Evolutionary conservation across 2,329 filamentous ascomycete species (phyloP).

Genomic region (Fusarium multiceps): DNA sequence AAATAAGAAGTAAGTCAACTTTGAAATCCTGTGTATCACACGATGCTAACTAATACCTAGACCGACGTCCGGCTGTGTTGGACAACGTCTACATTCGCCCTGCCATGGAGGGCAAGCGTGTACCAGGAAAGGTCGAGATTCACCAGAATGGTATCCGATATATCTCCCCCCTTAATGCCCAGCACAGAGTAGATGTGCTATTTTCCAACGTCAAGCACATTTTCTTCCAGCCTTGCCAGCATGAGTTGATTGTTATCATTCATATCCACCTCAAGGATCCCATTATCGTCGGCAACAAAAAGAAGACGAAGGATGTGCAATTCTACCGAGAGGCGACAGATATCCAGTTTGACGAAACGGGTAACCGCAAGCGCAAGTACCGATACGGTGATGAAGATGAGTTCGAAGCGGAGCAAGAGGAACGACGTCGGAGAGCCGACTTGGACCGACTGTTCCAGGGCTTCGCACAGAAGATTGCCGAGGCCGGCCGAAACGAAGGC

Average conservation of each 20-base stretch:
- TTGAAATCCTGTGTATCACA: not conserved
- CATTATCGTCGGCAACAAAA: conserved; percentile 95
- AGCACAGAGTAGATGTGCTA: conserved; percentile 89
- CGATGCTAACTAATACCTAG: conserved; percentile 63
- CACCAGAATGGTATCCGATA: conserved; percentile 99
- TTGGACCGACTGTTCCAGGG: conserved; percentile 95
- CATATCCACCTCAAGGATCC: conserved; percentile 98
- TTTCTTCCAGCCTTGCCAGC: conserved; percentile 97
- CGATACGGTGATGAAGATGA: conserved; percentile 98
- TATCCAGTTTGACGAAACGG: conserved; percentile 98
- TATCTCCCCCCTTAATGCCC: conserved; percentile 80
- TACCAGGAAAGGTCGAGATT: conserved; percentile 95
- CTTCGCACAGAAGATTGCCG: conserved; percentile 97
- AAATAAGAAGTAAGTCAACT: conserved; percentile 81
- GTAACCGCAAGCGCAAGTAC: conserved; percentile 97
- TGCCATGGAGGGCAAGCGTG: conserved; percentile 94
- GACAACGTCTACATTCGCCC: conserved; percentile 97
- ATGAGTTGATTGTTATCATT: conserved; percentile 97
- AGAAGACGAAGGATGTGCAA: conserved; percentile 98
- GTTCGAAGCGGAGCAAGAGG: conserved; percentile 98
- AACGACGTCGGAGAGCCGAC: conserved; percentile 88
- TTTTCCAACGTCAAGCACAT: conserved; percentile 99
- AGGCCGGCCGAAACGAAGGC: conserved; percentile 89
- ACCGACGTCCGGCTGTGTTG: conserved; percentile 88
- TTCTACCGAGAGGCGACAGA: conserved; percentile 98